Base-by-base conservation (phyloP, 768 basidiomycete genomes). In the Mrakia gelida region DNA sequence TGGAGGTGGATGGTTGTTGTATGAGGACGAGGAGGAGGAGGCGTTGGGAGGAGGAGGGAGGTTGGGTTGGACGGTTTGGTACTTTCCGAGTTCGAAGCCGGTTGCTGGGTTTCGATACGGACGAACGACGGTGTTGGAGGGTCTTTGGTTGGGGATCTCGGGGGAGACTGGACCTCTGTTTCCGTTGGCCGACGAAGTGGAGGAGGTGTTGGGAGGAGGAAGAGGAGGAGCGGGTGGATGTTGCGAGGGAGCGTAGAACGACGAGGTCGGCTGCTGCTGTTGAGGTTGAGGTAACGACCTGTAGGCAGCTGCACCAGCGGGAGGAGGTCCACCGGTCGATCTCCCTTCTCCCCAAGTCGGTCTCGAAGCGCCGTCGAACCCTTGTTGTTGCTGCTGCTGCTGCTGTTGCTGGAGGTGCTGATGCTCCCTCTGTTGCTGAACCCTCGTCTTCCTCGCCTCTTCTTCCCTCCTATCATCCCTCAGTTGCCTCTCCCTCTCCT, bases 401-500 rank as follows among this genome's bases (percentile, higher is more conserved):
- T 52, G 73, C 26, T 43, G 73, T 15, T 21, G 73, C 52, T 56
- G 54, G 0, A 56, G 73, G 15, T 59, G 56, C 18, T 56, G 34
- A 28, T n/a, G 41, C 26, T n/a, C 26, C 52, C 45, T 56, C n/a
- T 56, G 73, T 11, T 56, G 49, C 28, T 73, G 73, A 56, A 23
- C 41, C 21, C 67, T 34, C 18, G 67, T 41, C 67, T 70, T 70
- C 23, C 15, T 34, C 23, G 18, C 23, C 41, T 70, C 67, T 11
- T 6, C 41, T 15, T 70, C 67, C 26, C 67, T 70, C 67, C 67
- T 45, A 11, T 41, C 67, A 26, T 68, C 65, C 38, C 65, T 68
- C 65, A 34, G 62, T 30, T 63, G 30, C 62, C 62, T 28, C 32
- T 70, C 41, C 34, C 67, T 16, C 63, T 75, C 67, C 30, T 34